Evolutionary conservation across 75 land plant genomes (phyloP), one percentile per base, ranked within the genome.

Genomic region (Selaginella moellendorffii): DNA sequence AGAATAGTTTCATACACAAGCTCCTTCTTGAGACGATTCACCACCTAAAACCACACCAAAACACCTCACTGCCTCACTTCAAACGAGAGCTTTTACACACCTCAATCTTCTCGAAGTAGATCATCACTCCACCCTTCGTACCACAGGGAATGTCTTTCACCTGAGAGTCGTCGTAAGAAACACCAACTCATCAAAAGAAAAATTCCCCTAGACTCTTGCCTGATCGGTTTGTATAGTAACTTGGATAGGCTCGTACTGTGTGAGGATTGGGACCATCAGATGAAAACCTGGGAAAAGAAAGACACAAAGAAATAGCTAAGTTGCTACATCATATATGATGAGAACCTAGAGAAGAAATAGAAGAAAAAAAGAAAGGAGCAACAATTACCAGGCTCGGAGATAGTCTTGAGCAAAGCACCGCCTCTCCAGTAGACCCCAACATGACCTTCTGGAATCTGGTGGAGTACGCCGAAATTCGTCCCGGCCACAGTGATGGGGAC

Each of bases 91-190:
- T 5, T 36, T 36, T 36, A 36, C 46, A 36, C 14, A 36, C 93
- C 89, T 88, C 93, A 61, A 88, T 83, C 68, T 83, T 92, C 31
- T 81, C 93, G 73, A 92, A 92, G 72, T 64, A 83, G 30, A 85
- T 85, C 96, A 92, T 83, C 0, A 92, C 96, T 65, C 97, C 97
- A 29, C 97, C 97, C 75, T 88, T 92, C 26, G 97, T 92, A 52
- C 97, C 97, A 77, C 97, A 92, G n/a, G 97, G 97, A 26, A 92
- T 85, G 72, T 88, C 76, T 63, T 72, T 85, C n/a, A 92, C 97
- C 97, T 91, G 65, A n/a, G n/a, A n/a, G n/a, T n/a, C n/a, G n/a
- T n/a, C n/a, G n/a, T n/a, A n/a, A n/a, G n/a, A n/a, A n/a, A n/a
- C n/a, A n/a, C n/a, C n/a, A n/a, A n/a, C n/a, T n/a, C n/a, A n/a